Conservation (phyloP, 148 eudicot species). For the Salicornia ramosissima region DNA sequence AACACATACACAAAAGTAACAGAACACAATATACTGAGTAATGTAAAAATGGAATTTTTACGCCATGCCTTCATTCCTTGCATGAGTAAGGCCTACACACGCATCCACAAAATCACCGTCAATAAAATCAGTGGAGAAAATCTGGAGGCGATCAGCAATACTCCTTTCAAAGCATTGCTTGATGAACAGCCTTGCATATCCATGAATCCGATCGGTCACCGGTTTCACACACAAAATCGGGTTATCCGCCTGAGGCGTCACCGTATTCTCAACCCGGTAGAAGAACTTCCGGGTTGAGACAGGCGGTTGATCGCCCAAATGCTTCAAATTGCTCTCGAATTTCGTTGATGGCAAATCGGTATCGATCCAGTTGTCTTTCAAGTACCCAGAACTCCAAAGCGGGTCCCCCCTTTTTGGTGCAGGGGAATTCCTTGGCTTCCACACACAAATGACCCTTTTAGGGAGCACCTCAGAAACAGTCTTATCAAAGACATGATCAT, state of each 20-base stretch:
- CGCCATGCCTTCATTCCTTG: constrained; percentile 61
- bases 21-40: background rate
- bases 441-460: constrained; percentile 65
- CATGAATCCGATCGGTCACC: constrained; percentile 72
- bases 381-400: constrained; percentile 61
- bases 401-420: constrained; percentile 59
- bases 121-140: constrained; percentile 81
- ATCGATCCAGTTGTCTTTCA: constrained; percentile 90
- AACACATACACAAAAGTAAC: background rate
- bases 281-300: constrained; percentile 52
- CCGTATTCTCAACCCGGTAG: constrained; percentile 89
- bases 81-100: constrained; percentile 66
- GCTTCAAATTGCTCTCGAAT: constrained; percentile 79
- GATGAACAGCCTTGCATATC: constrained; percentile 68
- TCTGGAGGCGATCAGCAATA: constrained; percentile 61
- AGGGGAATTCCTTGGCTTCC: constrained; percentile 76
- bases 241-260: constrained; percentile 87
- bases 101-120: constrained; percentile 90
- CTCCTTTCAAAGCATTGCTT: constrained; percentile 52
- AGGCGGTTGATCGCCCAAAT: constrained; percentile 62
- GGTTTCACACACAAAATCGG: constrained; percentile 78
- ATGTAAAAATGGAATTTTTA: constrained; percentile 9
- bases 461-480: constrained; percentile 71
- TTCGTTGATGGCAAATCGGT: constrained; percentile 83
- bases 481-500: constrained; percentile 64